Percentiles rank a stretch among this genome's conserved stretches.
These are phyloP conservation scores for Aspergillus floridensis DNA, from an alignment of 2,329 filamentous ascomycete species.

Conservation along the genomic window DNA sequence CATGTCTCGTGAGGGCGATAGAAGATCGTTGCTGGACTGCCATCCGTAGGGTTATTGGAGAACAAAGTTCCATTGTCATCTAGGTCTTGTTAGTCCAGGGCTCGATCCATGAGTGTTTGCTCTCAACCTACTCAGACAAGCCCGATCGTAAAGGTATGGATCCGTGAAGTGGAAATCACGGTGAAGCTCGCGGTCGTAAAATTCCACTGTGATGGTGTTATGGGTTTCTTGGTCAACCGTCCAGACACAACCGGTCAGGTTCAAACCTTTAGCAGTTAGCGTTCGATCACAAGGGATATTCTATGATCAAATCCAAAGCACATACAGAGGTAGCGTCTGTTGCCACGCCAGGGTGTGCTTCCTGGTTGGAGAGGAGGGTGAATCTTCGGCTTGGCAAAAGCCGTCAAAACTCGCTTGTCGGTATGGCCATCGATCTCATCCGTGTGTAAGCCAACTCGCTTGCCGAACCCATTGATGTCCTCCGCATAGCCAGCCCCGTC, in stretches of 20 bases:
- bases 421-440: slow-evolving; percentile 45
- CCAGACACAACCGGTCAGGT: slow-evolving; percentile 92
- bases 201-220: slow-evolving; percentile 93
- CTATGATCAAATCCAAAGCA: background rate
- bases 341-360: slow-evolving; percentile 92
- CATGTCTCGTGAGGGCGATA: slow-evolving; percentile 97
- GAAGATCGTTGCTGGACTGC: slow-evolving; percentile 77
- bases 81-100: slow-evolving; percentile 28
- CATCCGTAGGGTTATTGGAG: slow-evolving; percentile 68
- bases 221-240: slow-evolving; percentile 93
- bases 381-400: slow-evolving; percentile 60
- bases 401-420: slow-evolving; percentile 52
- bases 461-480: slow-evolving; percentile 61
- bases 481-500: slow-evolving; percentile 86
- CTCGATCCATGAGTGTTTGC: background rate
- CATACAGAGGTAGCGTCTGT: slow-evolving; percentile 81
- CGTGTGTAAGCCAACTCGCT: slow-evolving; percentile 56
- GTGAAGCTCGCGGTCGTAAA: slow-evolving; percentile 90
- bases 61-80: slow-evolving; percentile 81
- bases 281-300: background rate
- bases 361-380: slow-evolving; percentile 91
- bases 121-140: slow-evolving; percentile 66
- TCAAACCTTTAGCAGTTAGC: slow-evolving; percentile 55
- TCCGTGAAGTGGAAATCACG: slow-evolving; percentile 98
- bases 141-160: slow-evolving; percentile 92